A percentile compares a stretch with the other conserved stretches of the same genome.
These are phyloP conservation scores for Pseudozyma hubeiensis DNA, from an alignment of 1,284 basidiomycete species.

Conservation along the genomic window DNA sequence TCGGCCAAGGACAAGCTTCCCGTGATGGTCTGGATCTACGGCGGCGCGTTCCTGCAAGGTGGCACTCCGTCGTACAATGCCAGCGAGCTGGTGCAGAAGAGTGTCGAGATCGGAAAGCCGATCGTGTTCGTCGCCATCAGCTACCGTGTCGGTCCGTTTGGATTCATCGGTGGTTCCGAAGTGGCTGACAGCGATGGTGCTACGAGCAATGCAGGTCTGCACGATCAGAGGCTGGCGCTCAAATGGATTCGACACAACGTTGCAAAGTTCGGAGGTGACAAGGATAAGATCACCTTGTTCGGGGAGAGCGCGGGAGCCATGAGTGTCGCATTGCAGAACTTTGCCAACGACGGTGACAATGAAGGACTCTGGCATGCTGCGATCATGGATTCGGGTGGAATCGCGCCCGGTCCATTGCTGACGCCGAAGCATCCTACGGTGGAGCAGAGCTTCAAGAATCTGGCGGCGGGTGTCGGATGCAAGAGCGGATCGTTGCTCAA, in stretches of 20 bases:
- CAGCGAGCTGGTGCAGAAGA: constrained; percentile 42
- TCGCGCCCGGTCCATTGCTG: constrained; percentile 29
- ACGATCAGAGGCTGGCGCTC: constrained; percentile 53
- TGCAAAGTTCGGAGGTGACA: constrained; percentile 52
- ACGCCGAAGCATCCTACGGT: constrained; percentile 34
- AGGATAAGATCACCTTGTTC: constrained; percentile 36
- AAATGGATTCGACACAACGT: constrained; percentile 55
- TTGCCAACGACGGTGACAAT: constrained; percentile 40
- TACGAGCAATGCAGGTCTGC: constrained; percentile 42
- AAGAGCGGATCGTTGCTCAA: constrained; percentile 12
- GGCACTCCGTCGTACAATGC: constrained; percentile 31
- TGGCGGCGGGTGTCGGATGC: constrained; percentile 33
- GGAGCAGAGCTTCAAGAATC: constrained; percentile 24
- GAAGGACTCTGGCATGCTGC: constrained; percentile 47
- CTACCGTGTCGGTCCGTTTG: constrained; percentile 52
- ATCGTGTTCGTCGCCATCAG: constrained; percentile 51
- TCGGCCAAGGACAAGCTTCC: constrained; percentile 30
- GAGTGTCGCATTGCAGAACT: constrained; percentile 34
- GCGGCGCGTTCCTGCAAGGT: constrained; percentile 39
- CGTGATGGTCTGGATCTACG: constrained; percentile 49
- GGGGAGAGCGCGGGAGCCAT: constrained; percentile 54
- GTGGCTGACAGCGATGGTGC: constrained; percentile 25
- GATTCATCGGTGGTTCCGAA: constrained; percentile 43
- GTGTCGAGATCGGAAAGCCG: constrained; percentile 40
- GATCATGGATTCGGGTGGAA: constrained; percentile 51